These are phyloP conservation scores for Erodium maritimum DNA, from an alignment of 345 rosid species.

Conservation along the genomic window DNA sequence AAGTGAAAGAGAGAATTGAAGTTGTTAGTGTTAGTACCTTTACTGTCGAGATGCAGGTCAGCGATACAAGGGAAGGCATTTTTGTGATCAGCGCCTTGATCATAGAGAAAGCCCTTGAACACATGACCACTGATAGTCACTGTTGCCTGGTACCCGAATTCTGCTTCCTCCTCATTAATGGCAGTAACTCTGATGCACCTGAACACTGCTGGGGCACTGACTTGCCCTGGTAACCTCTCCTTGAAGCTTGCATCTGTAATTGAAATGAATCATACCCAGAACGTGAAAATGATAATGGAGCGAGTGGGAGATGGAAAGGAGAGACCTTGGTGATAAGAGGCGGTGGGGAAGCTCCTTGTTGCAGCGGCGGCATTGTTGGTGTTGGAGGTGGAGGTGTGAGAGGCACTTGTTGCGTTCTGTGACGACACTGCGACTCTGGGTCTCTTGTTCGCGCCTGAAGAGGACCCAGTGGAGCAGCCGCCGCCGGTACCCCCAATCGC, in stretches of 20 bases:
- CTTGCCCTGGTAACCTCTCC: slow-evolving; percentile 27
- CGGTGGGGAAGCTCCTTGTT: slow-evolving; percentile 25
- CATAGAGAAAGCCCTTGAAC: slow-evolving; percentile 45
- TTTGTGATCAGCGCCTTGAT: slow-evolving; percentile 52
- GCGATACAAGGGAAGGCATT: slow-evolving; percentile 28
- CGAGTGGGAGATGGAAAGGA: neutral
- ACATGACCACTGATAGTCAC: slow-evolving; percentile 44
- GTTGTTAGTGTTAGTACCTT: too few relatives aligned
- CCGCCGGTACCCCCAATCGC: slow-evolving; percentile 15
- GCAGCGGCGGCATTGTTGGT: slow-evolving; percentile 29
- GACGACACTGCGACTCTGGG: slow-evolving; percentile 24
- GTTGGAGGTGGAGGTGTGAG: slow-evolving; percentile 22
- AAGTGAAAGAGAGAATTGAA: too few relatives aligned
- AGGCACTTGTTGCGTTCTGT: slow-evolving; percentile 6
- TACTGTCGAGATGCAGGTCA: slow-evolving; percentile 13
- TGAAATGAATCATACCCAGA: neutral
- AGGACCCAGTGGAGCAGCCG: slow-evolving; percentile 33
- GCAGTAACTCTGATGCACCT: slow-evolving; percentile 35
- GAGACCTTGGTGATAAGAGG: slow-evolving; percentile 41
- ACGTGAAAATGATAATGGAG: too few relatives aligned
- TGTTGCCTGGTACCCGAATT: slow-evolving; percentile 32
- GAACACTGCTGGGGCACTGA: slow-evolving; percentile 28
- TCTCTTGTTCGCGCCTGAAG: slow-evolving; percentile 41
- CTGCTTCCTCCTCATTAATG: slow-evolving; percentile 23
- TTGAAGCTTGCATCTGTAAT: slow-evolving; percentile 30